phyloP scores from a whole-genome alignment of 2,329 filamentous ascomycete genomes.

The Aureobasidium sp. region DNA sequence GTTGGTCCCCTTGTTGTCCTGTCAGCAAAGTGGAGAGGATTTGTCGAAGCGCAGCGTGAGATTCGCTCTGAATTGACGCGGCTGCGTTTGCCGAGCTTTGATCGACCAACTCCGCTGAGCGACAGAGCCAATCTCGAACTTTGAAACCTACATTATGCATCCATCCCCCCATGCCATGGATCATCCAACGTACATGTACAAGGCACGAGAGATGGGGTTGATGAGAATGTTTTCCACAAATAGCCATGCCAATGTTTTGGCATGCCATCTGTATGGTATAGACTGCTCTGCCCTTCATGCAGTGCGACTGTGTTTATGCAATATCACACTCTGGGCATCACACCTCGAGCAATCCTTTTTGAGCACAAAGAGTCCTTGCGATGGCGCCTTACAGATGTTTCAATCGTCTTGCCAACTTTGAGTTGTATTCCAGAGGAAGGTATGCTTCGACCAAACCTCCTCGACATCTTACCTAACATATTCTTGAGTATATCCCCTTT shows the following conservation, averaged over 20 bases:
- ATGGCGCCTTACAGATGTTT: neutral
- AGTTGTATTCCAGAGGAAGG: neutral
- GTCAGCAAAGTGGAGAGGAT: constrained; percentile 6
- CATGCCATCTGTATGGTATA: neutral
- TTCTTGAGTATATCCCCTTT: neutral
- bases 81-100: constrained; percentile 1
- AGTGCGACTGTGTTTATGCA: neutral
- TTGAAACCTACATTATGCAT: neutral
- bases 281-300: neutral
- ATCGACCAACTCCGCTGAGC: neutral
- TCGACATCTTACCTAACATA: neutral
- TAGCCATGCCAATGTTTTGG: neutral
- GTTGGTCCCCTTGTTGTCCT: neutral
- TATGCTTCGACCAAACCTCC: neutral
- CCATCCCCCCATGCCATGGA: neutral
- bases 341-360: neutral
- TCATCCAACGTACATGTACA: neutral
- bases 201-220: neutral
- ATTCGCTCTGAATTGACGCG: neutral
- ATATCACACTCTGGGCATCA: neutral
- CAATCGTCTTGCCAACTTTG: neutral
- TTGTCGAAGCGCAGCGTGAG: neutral
- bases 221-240: neutral
- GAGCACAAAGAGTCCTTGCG: neutral
- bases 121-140: neutral